Evolutionary conservation across 2,329 filamentous ascomycete genomes (phyloP).

Genomic region (Fusarium metavorans): DNA sequence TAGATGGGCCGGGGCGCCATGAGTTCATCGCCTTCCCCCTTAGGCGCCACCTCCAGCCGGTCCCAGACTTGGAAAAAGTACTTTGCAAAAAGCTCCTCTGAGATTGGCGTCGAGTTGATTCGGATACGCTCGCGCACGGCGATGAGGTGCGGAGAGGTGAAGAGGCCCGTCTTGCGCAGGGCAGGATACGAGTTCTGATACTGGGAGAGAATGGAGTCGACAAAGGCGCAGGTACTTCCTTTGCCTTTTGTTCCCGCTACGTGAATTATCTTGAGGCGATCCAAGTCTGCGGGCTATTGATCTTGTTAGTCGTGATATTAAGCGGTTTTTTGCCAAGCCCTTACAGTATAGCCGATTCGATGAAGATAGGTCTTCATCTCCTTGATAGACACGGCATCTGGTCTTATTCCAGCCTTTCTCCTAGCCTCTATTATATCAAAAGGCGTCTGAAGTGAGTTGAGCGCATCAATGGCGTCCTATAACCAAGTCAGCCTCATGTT

Average conservation of each 20-base stretch:
- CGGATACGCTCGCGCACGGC: conserved; percentile 76
- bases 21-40: conserved; percentile 48
- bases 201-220: conserved; percentile 70
- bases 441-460: conserved; percentile 93
- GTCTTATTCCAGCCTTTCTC: conserved; percentile 76
- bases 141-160: conserved; percentile 77
- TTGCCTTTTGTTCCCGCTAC: conserved; percentile 84
- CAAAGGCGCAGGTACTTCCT: conserved; percentile 77
- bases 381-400: conserved; percentile 76
- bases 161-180: conserved; percentile 68
- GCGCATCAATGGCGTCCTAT: conserved; percentile 84
- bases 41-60: conserved; percentile 56
- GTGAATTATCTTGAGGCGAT: conserved; percentile 75
- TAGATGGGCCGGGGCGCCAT: conserved; percentile 65
- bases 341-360: conserved; percentile 79
- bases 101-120: conserved; percentile 69
- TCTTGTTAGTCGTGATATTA: conserved; percentile 1
- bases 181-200: conserved; percentile 54
- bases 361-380: conserved; percentile 85
- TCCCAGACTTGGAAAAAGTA: conserved; percentile 80
- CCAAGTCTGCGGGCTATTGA: conserved; percentile 59
- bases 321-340: conserved; percentile 7
- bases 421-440: conserved; percentile 84
- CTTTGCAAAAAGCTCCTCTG: conserved; percentile 68
- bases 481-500: conserved; percentile 9